Percentiles rank a stretch among this genome's conserved stretches.
phyloP scores from a whole-genome alignment of 495 filamentous ascomycete genomes.

The Polyplosphaeria fusca region DNA sequence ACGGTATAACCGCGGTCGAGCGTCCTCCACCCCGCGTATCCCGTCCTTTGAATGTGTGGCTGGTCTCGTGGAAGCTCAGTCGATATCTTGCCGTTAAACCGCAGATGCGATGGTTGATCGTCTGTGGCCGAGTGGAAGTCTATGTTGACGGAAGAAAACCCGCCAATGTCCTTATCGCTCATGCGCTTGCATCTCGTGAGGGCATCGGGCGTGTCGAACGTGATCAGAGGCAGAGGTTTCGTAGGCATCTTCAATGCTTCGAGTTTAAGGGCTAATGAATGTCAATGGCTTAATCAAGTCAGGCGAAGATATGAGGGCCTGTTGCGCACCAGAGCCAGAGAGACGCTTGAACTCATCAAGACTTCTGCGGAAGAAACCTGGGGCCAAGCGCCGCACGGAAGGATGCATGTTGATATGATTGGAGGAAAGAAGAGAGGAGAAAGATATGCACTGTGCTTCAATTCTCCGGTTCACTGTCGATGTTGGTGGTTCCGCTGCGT shows the following conservation, averaged over 20 bases:
- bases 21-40: slow-evolving; percentile 87
- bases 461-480: too few species aligned
- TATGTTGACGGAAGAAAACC: slow-evolving; percentile 69
- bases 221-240: slow-evolving; percentile 56
- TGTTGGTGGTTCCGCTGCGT: too few species aligned
- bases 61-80: slow-evolving; percentile 74
- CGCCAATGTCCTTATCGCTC: slow-evolving; percentile 82
- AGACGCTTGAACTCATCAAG: slow-evolving; percentile 63
- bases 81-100: slow-evolving; percentile 86
- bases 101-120: slow-evolving; percentile 56
- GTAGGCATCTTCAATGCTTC: slow-evolving; percentile 56
- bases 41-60: slow-evolving; percentile 65
- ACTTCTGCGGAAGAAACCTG: slow-evolving; percentile 61
- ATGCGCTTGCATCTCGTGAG: slow-evolving; percentile 73
- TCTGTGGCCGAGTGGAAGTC: slow-evolving; percentile 57
- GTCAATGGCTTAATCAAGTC: slow-evolving; percentile 35
- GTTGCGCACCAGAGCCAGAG: slow-evolving; percentile 52
- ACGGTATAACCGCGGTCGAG: slow-evolving; percentile 50
- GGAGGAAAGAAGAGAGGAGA: too few species aligned
- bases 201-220: slow-evolving; percentile 62
- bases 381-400: slow-evolving; percentile 47
- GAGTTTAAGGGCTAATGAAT: slow-evolving; percentile 41
- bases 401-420: slow-evolving; percentile 20
- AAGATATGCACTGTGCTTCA: too few species aligned
- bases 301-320: background rate